Conservation (phyloP, 805 yeast species). For the Yamadazyma takamatsuzukensis region DNA sequence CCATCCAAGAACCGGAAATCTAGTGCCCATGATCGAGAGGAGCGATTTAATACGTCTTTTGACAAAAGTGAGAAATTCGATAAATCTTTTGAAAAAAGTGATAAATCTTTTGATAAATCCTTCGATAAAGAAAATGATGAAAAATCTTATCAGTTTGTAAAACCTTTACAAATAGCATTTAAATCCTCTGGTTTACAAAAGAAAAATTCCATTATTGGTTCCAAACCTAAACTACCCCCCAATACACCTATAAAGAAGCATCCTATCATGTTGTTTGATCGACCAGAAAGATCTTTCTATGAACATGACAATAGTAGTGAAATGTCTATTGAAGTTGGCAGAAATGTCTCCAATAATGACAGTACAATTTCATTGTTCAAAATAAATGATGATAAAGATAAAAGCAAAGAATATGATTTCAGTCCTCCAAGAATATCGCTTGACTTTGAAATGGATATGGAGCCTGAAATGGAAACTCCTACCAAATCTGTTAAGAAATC, state of each 20-base stretch:
- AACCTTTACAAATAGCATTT: conserved; percentile 84
- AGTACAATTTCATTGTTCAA: conserved; percentile 32
- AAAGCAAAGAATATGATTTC: conserved; percentile 1
- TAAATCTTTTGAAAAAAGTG: too few relatives aligned
- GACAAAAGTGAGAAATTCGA: too few relatives aligned
- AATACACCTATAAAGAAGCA: conserved; percentile 44
- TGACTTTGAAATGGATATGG: conserved; percentile 16
- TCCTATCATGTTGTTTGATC: conserved; percentile 32
- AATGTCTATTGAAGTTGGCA: conserved; percentile 38
- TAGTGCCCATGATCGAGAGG: too few relatives aligned
- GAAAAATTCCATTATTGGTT: conserved; percentile 30
- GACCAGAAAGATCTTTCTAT: conserved; percentile 6
- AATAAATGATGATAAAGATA: conserved; percentile 13
- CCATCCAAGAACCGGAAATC: conserved; percentile 29
- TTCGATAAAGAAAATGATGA: conserved; percentile 36
- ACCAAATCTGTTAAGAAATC: conserved; percentile 31
- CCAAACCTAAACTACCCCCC: conserved; percentile 32
- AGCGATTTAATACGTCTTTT: conserved; percentile 18
- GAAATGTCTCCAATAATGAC: conserved; percentile 27
- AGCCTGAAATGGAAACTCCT: conserved; percentile 34
- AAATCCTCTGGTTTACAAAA: conserved; percentile 68
- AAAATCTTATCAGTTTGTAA: conserved; percentile 59
- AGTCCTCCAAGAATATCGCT: conserved; percentile 5
- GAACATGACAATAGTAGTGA: conserved; percentile 19
- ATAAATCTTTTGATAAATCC: too few relatives aligned